phyloP scores from a whole-genome alignment of 2,329 filamentous ascomycete genomes.

The Fusarium sp. region DNA sequence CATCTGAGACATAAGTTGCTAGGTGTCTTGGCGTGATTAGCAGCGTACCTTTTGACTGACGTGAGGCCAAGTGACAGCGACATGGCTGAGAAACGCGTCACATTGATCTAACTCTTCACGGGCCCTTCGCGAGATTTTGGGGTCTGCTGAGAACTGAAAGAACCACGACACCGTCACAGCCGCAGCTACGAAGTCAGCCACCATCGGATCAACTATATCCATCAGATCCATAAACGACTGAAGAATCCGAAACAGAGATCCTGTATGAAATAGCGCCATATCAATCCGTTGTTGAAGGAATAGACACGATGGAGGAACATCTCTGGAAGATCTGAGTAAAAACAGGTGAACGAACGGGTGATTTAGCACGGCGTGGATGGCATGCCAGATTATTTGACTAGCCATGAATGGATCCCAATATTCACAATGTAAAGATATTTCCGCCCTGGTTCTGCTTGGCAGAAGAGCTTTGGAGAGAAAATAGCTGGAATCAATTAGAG shows the following conservation, averaged over 20 bases:
- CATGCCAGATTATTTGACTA: not conserved
- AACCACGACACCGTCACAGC: not conserved
- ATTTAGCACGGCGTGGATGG: not conserved
- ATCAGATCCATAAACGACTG: not conserved
- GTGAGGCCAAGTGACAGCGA: not conserved
- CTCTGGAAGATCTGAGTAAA: not conserved
- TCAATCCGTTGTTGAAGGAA: not conserved
- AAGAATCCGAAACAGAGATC: not conserved
- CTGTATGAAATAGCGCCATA: not conserved
- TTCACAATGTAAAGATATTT: not conserved
- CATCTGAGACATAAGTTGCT: fast-evolving
- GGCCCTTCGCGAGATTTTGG: not conserved
- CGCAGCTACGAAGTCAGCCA: not conserved
- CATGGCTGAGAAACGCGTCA: not conserved
- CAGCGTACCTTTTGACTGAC: not conserved
- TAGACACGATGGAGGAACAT: fast-evolving
- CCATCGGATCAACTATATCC: not conserved
- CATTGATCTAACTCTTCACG: not conserved
- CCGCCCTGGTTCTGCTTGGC: not conserved
- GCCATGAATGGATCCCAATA: not conserved
- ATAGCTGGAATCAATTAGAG: not conserved
- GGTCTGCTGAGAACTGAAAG: not conserved
- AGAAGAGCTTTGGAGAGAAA: not conserved
- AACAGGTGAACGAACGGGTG: not conserved
- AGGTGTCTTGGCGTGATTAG: not conserved